Evolutionary conservation across 2,329 filamentous ascomycete species (phyloP), one percentile per base, ranked within the genome.

Genomic region (Diplodia corticola): DNA sequence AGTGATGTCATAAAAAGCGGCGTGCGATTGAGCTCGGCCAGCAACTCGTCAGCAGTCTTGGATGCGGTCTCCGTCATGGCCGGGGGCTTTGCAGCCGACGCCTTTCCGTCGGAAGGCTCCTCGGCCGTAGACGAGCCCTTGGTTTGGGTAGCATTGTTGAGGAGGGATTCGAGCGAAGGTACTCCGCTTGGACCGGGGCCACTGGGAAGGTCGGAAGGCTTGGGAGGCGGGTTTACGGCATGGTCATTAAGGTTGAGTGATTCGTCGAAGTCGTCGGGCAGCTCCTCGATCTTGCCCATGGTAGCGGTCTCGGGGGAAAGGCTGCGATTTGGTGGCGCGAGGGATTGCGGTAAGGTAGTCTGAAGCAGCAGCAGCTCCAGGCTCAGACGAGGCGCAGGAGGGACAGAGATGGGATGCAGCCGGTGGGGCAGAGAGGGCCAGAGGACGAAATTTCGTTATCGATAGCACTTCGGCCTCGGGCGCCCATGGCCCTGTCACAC

Each of bases 1-100:
- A 97, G 84, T 71, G 91, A 89, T 33, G 93, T 98, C 95, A 99
- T 99, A 83, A 99, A 99, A 44, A 99, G 85, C 6, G 95, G 95
- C 55, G 86, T 84, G 69, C 88, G 86, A 73, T 90, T 90, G 79
- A 91, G 82, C 72, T 89, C 86, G 54, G 82, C 80, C 48, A 89
- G 73, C 40, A 91, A 79, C 70, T 91, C 86, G 55, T 89, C 86
- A 0, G 81, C 81, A 4, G 83, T 82, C 73, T 87, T 82, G 65
- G 83, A 81, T 68, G 82, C 83, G 51, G 86, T 79, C 2, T 83
- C 83, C 20, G 84, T 85, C 81, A 88, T 86, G 4, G 79, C 80
- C 0, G 87, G 86, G 5, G 88, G 87, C 68, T 89, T 78, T 13
- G 80, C 77, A 5, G 85, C 79, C 1, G 74, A 73, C 75, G 66